These are phyloP conservation scores for Thelonectria olida DNA, from an alignment of 2,329 filamentous ascomycete genomes.

Conservation along the genomic window DNA sequence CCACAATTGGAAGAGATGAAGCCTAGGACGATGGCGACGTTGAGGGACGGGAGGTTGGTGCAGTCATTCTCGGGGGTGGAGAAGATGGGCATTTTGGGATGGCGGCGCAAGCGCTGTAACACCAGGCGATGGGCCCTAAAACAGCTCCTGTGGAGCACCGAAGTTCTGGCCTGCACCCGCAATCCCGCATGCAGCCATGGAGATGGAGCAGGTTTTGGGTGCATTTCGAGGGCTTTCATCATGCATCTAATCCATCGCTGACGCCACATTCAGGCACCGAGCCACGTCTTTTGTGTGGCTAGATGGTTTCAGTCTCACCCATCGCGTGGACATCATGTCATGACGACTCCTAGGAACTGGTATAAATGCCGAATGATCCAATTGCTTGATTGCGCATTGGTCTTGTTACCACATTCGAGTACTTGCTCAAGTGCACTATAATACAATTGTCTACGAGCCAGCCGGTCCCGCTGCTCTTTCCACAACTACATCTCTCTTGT, in stretches of 20 bases:
- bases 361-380: too few species aligned
- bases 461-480: neutral
- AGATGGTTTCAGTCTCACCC: neutral
- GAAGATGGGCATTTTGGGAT: slow-evolving; percentile 36
- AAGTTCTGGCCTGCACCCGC: neutral
- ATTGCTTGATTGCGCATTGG: slow-evolving; percentile 36
- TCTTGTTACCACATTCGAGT: slow-evolving; percentile 39
- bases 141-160: slow-evolving; percentile 22
- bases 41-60: slow-evolving; percentile 43
- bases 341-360: neutral
- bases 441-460: slow-evolving; percentile 33
- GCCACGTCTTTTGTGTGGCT: neutral
- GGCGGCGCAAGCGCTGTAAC: slow-evolving; percentile 20
- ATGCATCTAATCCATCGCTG: neutral
- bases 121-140: slow-evolving; percentile 7
- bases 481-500: slow-evolving; percentile 9
- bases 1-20: slow-evolving; percentile 29
- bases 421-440: slow-evolving; percentile 40
- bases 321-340: neutral
- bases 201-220: too few species aligned
- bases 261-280: slow-evolving; percentile 9
- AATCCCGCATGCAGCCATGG: too few species aligned
- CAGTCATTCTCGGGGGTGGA: slow-evolving; percentile 43
- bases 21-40: slow-evolving; percentile 20
- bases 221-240: neutral